Evolutionary conservation across 495 filamentous ascomycete genomes (phyloP), one percentile per base, ranked within the genome.

Genomic region (Hyaloscypha variabilis): DNA sequence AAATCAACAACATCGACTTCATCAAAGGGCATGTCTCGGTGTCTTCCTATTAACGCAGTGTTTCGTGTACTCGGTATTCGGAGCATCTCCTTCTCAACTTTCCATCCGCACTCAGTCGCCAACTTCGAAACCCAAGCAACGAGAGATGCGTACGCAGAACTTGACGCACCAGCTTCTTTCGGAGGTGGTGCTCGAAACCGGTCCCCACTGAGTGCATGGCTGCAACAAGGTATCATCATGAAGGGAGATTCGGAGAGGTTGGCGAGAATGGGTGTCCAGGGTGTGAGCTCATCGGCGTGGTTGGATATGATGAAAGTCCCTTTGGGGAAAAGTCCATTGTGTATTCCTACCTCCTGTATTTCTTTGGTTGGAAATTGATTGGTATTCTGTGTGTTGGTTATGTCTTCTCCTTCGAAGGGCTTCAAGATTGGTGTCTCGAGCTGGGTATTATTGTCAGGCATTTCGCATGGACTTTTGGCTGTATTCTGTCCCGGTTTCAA

Each of bases 291-390:
- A 73, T 99, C 95, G 24, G 95, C 92, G 72, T 98, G 95, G 71
- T 98, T 98, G 51, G 92, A 94, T 65, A 99, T 93, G 60, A 99
- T 90, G 71, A 99, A 99, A 0, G 92, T 96, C 30, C 87, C 87
- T 30, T 76, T 71, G 0, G 85, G 84, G 72, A 97, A 97, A 42
- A 81, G 71, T 52, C 93, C 95, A 34, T 90, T 80, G 67, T 94
- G 90, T 42, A 85, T 81, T 46, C 72, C 72, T 24, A 51, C 28
- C 17, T 51, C 56, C 58, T 57, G n/a, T 54, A 24, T 64, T n/a
- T 55, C 24, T 39, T 25, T 74, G 72, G 42, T 75, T 74, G 55
- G 3, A 54, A 13, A 6, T 42, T 46, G 8, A 17, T 14, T 19
- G 39, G 39, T 4, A 17, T 8, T 46, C 19, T 46, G 39, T 8